Evolutionary conservation across 768 basidiomycete genomes (phyloP).

Genomic region (Baorangia bicolor): DNA sequence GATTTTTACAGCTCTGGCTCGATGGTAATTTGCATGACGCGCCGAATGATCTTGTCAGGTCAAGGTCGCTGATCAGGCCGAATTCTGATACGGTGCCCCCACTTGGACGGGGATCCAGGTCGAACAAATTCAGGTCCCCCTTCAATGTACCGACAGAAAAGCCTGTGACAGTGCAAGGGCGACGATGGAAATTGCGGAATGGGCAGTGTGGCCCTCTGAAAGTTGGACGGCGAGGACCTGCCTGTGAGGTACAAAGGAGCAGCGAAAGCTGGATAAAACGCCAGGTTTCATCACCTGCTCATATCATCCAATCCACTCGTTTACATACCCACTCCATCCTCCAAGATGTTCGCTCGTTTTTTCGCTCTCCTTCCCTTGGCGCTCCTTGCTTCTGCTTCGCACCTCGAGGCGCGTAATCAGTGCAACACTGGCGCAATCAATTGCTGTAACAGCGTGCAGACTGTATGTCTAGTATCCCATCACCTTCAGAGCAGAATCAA

Average conservation of each 20-base stretch:
- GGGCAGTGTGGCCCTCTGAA: neutral
- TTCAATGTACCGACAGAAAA: neutral
- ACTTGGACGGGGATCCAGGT: neutral
- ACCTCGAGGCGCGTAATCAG: slow-evolving; percentile 6
- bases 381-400: slow-evolving; percentile 11
- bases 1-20: neutral
- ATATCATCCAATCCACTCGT: slow-evolving; percentile 2
- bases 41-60: neutral
- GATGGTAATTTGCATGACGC: neutral
- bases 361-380: slow-evolving; percentile 16
- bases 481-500: neutral
- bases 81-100: neutral
- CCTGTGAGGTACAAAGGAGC: neutral
- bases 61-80: neutral
- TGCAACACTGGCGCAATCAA: slow-evolving; percentile 8
- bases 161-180: neutral
- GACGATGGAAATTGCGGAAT: slow-evolving; percentile 1
- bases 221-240: neutral
- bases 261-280: neutral
- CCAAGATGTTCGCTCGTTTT: slow-evolving; percentile 15
- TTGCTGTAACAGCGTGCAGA: slow-evolving; percentile 13
- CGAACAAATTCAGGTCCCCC: neutral
- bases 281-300: neutral
- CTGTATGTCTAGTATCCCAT: neutral
- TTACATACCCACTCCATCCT: neutral